Conservation (phyloP, 345 rosid genomes). For the Nasturtium officinale region DNA sequence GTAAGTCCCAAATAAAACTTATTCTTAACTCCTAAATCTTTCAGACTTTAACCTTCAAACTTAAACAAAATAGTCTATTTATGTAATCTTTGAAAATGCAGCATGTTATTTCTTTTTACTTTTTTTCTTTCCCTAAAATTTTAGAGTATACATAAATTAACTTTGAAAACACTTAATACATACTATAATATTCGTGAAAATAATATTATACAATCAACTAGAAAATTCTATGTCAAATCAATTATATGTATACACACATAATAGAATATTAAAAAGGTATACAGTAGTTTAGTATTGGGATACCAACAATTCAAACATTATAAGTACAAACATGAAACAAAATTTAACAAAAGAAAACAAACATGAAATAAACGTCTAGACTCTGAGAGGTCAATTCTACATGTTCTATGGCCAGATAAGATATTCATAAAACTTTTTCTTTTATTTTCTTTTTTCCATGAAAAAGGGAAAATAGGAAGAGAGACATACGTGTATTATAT, state of each 20-base stretch:
- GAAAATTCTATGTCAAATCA: neutral
- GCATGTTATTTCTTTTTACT: neutral
- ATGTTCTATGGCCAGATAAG: conserved; percentile 17
- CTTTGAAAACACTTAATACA: neutral
- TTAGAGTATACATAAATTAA: neutral
- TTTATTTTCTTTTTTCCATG: neutral
- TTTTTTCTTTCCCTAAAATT: neutral
- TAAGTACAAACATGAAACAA: conserved; percentile 18
- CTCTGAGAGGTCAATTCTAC: conserved; percentile 2
- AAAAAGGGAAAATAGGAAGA: neutral
- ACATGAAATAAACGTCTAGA: conserved; percentile 12
- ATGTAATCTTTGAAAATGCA: neutral
- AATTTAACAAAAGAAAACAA: neutral
- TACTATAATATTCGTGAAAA: neutral
- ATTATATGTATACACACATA: neutral
- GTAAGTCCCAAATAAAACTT: neutral
- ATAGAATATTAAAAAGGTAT: neutral
- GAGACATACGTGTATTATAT: neutral
- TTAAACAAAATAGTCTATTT: neutral
- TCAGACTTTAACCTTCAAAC: neutral
- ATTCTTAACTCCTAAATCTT: neutral
- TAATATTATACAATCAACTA: neutral
- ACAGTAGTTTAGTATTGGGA: conserved; percentile 1
- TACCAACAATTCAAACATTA: neutral
- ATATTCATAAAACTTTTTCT: neutral